These are phyloP conservation scores for Fusarium aywerte DNA, from an alignment of 2,329 filamentous ascomycete genomes.

Conservation along the genomic window DNA sequence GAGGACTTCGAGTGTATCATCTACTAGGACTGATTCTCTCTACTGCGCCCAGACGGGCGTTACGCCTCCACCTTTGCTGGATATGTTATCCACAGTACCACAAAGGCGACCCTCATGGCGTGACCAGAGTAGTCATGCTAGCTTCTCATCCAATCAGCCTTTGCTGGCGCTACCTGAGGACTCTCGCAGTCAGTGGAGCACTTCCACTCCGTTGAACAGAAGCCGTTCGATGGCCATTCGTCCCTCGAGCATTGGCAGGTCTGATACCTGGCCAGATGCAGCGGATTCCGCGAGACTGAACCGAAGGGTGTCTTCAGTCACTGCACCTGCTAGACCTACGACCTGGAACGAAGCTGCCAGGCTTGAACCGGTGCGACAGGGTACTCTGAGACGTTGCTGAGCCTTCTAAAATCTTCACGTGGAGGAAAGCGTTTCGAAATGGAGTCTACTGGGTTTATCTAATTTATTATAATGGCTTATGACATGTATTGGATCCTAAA, in stretches of 20 bases:
- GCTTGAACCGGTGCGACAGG: background rate
- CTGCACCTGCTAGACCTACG: background rate
- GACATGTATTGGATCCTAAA: too few relatives aligned
- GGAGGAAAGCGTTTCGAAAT: background rate
- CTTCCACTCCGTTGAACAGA: accelerated
- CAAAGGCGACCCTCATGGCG: background rate
- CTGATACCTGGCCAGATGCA: accelerated
- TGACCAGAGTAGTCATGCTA: accelerated
- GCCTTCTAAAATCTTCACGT: background rate
- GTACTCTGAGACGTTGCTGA: background rate
- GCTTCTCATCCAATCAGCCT: background rate
- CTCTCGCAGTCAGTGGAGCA: accelerated
- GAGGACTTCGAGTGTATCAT: background rate
- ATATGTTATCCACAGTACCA: background rate
- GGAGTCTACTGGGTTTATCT: too few relatives aligned
- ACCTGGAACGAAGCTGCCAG: background rate
- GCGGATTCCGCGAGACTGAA: accelerated
- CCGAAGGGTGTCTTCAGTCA: background rate
- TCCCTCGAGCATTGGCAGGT: accelerated
- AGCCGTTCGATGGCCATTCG: background rate
- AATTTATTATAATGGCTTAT: too few relatives aligned
- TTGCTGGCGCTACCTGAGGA: accelerated
- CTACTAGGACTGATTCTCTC: background rate
- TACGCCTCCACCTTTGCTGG: background rate
- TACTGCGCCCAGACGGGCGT: constrained; percentile 2